A percentile compares a stretch with the other conserved stretches of the same genome.
Conservation (phyloP, 2,329 filamentous ascomycete genomes). For the Balansia obtecta region DNA sequence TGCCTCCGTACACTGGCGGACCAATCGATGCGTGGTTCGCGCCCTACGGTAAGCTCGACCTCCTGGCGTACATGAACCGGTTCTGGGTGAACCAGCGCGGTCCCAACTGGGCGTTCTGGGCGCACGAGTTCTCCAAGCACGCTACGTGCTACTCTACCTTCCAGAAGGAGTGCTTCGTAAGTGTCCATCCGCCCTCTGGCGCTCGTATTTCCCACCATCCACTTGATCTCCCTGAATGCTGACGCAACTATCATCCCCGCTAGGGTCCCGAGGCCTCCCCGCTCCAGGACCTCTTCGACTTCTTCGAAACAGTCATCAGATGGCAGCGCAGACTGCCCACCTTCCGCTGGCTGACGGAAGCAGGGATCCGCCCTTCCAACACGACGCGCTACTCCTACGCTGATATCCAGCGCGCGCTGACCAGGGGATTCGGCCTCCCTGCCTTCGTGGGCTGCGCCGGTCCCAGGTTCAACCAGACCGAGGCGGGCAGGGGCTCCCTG, state of each 20-base stretch:
- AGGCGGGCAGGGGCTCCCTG: constrained; percentile 36
- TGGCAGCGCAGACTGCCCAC: constrained; percentile 49
- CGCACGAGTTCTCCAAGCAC: constrained; percentile 56
- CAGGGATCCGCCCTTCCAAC: constrained; percentile 45
- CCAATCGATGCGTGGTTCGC: constrained; percentile 46
- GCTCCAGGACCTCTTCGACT: constrained; percentile 50
- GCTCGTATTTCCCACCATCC: no score
- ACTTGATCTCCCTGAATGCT: no score
- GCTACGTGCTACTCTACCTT: constrained; percentile 57
- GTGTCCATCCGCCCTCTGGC: constrained; percentile 3
- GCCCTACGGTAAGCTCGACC: constrained; percentile 43
- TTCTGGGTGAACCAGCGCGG: constrained; percentile 47
- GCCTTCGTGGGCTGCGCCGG: constrained; percentile 52
- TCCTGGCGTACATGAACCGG: constrained; percentile 54
- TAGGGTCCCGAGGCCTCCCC: constrained; percentile 38
- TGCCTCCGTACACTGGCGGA: constrained; percentile 45
- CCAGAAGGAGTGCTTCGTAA: constrained; percentile 47
- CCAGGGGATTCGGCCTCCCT: constrained; percentile 34
- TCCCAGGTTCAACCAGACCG: constrained; percentile 46
- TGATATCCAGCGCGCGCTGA: constrained; percentile 38
- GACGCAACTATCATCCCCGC: background rate
- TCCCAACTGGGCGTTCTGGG: constrained; percentile 50
- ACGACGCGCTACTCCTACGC: constrained; percentile 40
- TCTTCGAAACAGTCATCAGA: constrained; percentile 45
- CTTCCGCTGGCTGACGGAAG: constrained; percentile 43